Conservation (phyloP, 345 rosid species). For the Lepidium aucheri region DNA sequence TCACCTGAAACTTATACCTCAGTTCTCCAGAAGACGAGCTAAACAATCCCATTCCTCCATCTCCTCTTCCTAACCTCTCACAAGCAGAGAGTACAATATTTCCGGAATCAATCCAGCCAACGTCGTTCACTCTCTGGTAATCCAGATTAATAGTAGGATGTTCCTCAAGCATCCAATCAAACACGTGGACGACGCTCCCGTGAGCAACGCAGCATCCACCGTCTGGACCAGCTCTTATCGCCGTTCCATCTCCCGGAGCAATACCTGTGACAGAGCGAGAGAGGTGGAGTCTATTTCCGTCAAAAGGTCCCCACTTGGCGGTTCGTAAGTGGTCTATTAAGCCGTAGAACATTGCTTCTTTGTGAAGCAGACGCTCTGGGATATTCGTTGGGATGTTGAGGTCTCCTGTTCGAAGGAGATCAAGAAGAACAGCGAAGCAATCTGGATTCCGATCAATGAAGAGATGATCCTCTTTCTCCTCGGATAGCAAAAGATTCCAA, state of each 20-base stretch:
- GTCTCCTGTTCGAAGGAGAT: constrained; percentile 95
- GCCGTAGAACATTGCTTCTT: constrained; percentile 91
- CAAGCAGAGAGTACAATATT: constrained; percentile 64
- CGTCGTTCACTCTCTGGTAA: constrained; percentile 87
- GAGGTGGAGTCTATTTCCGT: constrained; percentile 66
- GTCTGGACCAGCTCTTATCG: constrained; percentile 83
- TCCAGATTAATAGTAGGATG: constrained; percentile 74
- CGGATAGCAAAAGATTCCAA: constrained; percentile 43
- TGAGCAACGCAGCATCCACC: constrained; percentile 97
- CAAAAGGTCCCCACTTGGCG: constrained; percentile 81
- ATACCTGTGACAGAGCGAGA: constrained; percentile 52
- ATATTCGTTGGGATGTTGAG: constrained; percentile 56
- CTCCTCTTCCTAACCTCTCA: constrained; percentile 74
- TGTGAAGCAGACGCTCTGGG: constrained; percentile 61
- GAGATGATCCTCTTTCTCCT: constrained; percentile 17
- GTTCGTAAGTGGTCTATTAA: constrained; percentile 65
- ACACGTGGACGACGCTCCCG: constrained; percentile 84
- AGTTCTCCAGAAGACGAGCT: constrained; percentile 63
- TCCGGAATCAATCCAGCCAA: constrained; percentile 60
- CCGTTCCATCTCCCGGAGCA: constrained; percentile 97
- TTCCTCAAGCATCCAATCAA: constrained; percentile 87
- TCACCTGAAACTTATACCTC: constrained; percentile 63
- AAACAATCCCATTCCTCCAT: constrained; percentile 94
- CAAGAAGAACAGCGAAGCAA: constrained; percentile 86
- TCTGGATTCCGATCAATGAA: constrained; percentile 90